Conservation (phyloP, 2,329 filamentous ascomycete genomes). For the Thermochaetoides dissita region DNA sequence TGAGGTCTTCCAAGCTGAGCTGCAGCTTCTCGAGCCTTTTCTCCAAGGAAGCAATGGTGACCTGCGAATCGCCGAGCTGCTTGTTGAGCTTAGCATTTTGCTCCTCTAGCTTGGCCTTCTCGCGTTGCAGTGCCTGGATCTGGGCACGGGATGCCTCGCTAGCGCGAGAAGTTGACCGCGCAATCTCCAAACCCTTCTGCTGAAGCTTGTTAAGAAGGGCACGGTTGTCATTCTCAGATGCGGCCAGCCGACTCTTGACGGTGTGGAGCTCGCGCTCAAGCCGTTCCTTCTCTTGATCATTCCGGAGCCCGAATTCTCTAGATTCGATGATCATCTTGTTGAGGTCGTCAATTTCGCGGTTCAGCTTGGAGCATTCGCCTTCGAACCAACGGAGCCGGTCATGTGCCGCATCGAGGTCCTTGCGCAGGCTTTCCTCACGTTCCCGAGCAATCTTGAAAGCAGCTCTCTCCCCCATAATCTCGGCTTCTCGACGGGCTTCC, state of each 20-base stretch:
- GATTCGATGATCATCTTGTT: slow-evolving; percentile 80
- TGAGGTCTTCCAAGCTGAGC: slow-evolving; percentile 77
- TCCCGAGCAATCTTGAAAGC: slow-evolving; percentile 68
- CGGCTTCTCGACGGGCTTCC: slow-evolving; percentile 70
- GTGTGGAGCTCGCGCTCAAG: slow-evolving; percentile 83
- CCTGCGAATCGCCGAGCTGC: slow-evolving; percentile 72
- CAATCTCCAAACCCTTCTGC: slow-evolving; percentile 93
- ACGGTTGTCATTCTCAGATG: slow-evolving; percentile 92
- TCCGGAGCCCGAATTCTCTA: slow-evolving; percentile 74
- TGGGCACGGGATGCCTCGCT: slow-evolving; percentile 72
- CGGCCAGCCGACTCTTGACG: slow-evolving; percentile 73
- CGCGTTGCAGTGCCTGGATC: slow-evolving; percentile 60
- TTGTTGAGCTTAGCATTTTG: slow-evolving; percentile 67
- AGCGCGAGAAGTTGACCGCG: slow-evolving; percentile 72
- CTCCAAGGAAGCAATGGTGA: slow-evolving; percentile 70
- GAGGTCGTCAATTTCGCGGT: slow-evolving; percentile 68
- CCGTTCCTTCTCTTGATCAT: slow-evolving; percentile 88
- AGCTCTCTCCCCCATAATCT: slow-evolving; percentile 64
- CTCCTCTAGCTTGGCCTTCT: slow-evolving; percentile 73
- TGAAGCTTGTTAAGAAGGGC: slow-evolving; percentile 93
- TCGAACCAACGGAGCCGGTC: slow-evolving; percentile 67
- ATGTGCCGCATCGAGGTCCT: slow-evolving; percentile 68
- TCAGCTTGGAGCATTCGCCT: slow-evolving; percentile 61
- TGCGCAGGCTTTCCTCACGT: slow-evolving; percentile 60
- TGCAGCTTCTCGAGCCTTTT: slow-evolving; percentile 91